Evolutionary conservation across 2,329 filamentous ascomycete genomes (phyloP).

Genomic region (Alternaria ventricosa): DNA sequence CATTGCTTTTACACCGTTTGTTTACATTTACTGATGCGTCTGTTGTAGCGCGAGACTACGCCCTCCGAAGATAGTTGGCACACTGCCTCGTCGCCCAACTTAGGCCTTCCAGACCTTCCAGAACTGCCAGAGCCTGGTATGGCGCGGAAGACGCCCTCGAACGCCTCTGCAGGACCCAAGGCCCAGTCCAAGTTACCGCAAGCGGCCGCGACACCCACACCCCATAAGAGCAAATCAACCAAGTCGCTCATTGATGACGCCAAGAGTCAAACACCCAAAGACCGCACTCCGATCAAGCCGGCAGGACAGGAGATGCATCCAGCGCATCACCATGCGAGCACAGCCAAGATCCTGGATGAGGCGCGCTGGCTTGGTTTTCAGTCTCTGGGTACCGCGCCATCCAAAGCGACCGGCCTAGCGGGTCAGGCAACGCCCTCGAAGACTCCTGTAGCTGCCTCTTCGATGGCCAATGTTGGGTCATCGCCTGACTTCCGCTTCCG

Average conservation of each 20-base stretch:
- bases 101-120: constrained; percentile 30
- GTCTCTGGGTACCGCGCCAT: constrained; percentile 63
- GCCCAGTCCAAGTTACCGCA: constrained; percentile 35
- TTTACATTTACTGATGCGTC: constrained; percentile 38
- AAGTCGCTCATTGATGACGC: constrained; percentile 25
- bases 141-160: constrained; percentile 30
- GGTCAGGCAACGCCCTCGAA: constrained; percentile 71
- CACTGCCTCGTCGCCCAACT: constrained; percentile 32
- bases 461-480: constrained; percentile 43
- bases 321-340: constrained; percentile 76
- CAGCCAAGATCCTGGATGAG: constrained; percentile 77
- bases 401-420: constrained; percentile 48
- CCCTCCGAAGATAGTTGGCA: constrained; percentile 35
- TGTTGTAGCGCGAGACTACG: constrained; percentile 36
- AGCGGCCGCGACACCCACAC: constrained; percentile 49
- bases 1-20: constrained; percentile 20
- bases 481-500: constrained; percentile 71
- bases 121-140: constrained; percentile 25
- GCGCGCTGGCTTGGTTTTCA: constrained; percentile 83
- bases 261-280: constrained; percentile 59
- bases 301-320: constrained; percentile 88
- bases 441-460: constrained; percentile 37
- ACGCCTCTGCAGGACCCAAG: constrained; percentile 21
- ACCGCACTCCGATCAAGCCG: constrained; percentile 71
- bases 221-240: constrained; percentile 52